Evolutionary conservation across 2,329 filamentous ascomycete genomes (phyloP).

Genomic region (Colletotrichum siamense): DNA sequence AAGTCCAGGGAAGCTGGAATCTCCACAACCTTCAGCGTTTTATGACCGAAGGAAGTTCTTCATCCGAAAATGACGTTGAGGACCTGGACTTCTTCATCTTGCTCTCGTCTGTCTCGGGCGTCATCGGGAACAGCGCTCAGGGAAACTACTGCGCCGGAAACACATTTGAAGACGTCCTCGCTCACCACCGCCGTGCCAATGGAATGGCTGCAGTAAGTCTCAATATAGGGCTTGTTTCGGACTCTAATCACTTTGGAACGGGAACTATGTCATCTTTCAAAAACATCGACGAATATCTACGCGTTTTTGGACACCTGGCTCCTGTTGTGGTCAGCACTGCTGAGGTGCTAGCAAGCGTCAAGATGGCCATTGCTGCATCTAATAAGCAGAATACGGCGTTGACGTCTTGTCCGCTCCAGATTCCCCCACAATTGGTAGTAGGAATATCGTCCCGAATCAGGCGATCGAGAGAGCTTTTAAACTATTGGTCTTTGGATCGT

Average conservation of each 20-base stretch:
- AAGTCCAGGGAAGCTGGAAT: slow-evolving; percentile 21
- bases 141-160: slow-evolving; percentile 25
- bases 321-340: neutral
- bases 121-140: slow-evolving; percentile 22
- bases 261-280: slow-evolving; percentile 52
- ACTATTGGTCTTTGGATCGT: slow-evolving; percentile 42
- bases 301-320: slow-evolving; percentile 10
- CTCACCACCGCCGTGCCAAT: slow-evolving; percentile 1
- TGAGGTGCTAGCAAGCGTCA: neutral
- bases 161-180: slow-evolving; percentile 22
- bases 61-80: neutral
- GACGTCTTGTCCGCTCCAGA: neutral
- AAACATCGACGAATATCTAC: slow-evolving; percentile 51
- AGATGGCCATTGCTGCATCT: neutral
- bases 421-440: slow-evolving; percentile 12
- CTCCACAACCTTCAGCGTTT: neutral
- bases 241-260: slow-evolving; percentile 52
- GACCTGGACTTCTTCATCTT: slow-evolving; percentile 23
- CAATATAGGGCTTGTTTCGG: slow-evolving; percentile 16
- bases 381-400: neutral
- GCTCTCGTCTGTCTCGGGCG: slow-evolving; percentile 22
- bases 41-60: neutral
- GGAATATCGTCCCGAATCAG: slow-evolving; percentile 27
- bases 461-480: slow-evolving; percentile 42
- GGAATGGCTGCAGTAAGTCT: neutral